These are phyloP conservation scores for Hericium rajendrae DNA, from an alignment of 768 basidiomycete genomes.

Conservation along the genomic window DNA sequence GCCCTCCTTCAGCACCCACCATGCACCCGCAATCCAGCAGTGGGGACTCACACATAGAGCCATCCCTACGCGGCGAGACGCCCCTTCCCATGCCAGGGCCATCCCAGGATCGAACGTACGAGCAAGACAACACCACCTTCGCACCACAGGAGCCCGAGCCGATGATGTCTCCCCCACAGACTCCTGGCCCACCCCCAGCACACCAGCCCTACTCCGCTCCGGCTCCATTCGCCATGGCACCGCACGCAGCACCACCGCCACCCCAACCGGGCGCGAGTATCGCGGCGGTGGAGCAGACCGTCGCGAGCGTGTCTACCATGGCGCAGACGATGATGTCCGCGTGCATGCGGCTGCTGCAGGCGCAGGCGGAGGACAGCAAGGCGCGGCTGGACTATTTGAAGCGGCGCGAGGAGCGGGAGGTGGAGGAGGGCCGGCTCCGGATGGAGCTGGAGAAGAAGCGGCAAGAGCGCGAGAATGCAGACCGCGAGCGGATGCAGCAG, in stretches of 20 bases:
- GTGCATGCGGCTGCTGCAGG: conserved; percentile 51
- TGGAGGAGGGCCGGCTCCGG: conserved; percentile 41
- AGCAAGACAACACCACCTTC: conserved; percentile 1
- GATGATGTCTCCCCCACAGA: conserved; percentile 14
- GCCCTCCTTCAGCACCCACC: conserved; percentile 9
- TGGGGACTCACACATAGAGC: conserved; percentile 7
- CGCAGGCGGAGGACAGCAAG: conserved; percentile 61
- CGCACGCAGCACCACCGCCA: not conserved
- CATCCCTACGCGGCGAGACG: conserved; percentile 9
- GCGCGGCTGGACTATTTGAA: conserved; percentile 62
- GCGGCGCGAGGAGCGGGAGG: conserved; percentile 61
- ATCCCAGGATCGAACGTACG: conserved; percentile 12
- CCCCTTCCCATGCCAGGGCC: conserved; percentile 7
- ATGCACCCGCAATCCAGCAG: conserved; percentile 6
- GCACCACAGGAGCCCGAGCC: conserved; percentile 11
- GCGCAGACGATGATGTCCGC: conserved; percentile 48
- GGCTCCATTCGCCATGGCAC: not conserved
- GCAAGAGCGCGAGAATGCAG: conserved; percentile 46
- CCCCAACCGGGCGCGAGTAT: not conserved
- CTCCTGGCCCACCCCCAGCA: conserved; percentile 9
- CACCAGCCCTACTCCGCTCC: conserved; percentile 2
- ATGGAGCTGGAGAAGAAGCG: conserved; percentile 44
- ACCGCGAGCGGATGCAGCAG: conserved; percentile 44
- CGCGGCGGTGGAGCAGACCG: conserved; percentile 26
- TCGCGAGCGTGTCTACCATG: conserved; percentile 37